These are phyloP conservation scores for Tylopilus vinaceipallidus DNA, from an alignment of 768 basidiomycete genomes.

Conservation along the genomic window DNA sequence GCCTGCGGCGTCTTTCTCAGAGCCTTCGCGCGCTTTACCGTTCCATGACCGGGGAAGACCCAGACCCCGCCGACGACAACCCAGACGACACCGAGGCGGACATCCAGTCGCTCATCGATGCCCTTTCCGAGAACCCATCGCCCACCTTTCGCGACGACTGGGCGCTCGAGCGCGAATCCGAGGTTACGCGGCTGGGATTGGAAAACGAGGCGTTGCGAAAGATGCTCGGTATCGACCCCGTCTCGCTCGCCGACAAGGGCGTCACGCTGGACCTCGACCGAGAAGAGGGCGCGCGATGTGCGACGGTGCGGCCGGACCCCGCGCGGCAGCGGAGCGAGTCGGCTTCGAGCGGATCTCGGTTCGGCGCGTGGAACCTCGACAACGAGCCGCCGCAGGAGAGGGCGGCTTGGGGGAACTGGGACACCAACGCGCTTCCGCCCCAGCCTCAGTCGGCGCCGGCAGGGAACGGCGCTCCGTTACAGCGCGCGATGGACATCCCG, in stretches of 20 bases:
- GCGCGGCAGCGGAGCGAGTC: slow-evolving; percentile 30
- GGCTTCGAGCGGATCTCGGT: slow-evolving; percentile 19
- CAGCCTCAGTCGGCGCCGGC: slow-evolving; percentile 31
- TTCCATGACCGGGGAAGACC: slow-evolving; percentile 63
- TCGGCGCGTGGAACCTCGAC: slow-evolving; percentile 29
- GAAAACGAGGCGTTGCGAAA: slow-evolving; percentile 82
- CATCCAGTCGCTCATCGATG: slow-evolving; percentile 41
- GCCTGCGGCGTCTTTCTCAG: slow-evolving; percentile 70
- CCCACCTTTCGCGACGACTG: slow-evolving; percentile 64
- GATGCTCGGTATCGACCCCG: slow-evolving; percentile 71
- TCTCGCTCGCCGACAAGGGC: slow-evolving; percentile 49
- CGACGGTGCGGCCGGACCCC: slow-evolving; percentile 18
- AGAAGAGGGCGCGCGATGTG: slow-evolving; percentile 43
- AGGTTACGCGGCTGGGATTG: slow-evolving; percentile 75
- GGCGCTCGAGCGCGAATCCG: slow-evolving; percentile 83
- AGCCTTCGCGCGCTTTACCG: slow-evolving; percentile 71
- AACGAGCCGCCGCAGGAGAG: slow-evolving; percentile 29
- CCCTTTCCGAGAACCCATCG: slow-evolving; percentile 40
- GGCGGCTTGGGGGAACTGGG: slow-evolving; percentile 28
- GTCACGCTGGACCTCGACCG: slow-evolving; percentile 47
- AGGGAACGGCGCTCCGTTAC: slow-evolving; percentile 34
- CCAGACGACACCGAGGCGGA: slow-evolving; percentile 38
- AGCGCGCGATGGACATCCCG: slow-evolving; percentile 50
- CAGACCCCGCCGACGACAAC: slow-evolving; percentile 27
- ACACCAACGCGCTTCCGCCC: slow-evolving; percentile 23